phyloP scores from a whole-genome alignment of 257 asterid genomes.

The Solanum sejunctum region DNA sequence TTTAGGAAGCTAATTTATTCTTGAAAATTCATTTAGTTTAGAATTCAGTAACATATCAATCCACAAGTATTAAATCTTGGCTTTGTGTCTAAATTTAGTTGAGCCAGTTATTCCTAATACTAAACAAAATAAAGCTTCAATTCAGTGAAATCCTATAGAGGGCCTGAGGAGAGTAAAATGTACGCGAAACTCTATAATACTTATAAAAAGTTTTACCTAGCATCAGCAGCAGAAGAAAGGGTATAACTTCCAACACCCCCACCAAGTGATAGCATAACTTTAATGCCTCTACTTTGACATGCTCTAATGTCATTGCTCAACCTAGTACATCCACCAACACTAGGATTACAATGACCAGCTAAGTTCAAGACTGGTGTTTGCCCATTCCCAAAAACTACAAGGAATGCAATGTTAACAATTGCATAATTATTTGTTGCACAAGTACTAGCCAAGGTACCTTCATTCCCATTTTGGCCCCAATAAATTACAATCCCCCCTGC shows the following conservation, averaged over 20 bases:
- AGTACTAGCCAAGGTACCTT: constrained; percentile 48
- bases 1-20: too few species aligned
- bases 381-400: constrained; percentile 45
- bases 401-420: constrained; percentile 54
- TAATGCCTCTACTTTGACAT: constrained; percentile 40
- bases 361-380: constrained; percentile 58
- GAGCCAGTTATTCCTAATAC: background rate
- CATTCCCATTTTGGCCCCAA: constrained; percentile 87
- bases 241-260: constrained; percentile 58
- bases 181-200: background rate
- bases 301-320: constrained; percentile 26
- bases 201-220: constrained; percentile 2
- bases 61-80: background rate
- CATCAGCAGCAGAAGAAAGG: constrained; percentile 42
- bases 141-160: too few species aligned
- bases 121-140: background rate
- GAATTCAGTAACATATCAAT: too few species aligned
- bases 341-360: constrained; percentile 73
- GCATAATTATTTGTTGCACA: constrained; percentile 53
- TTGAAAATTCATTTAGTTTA: too few species aligned
- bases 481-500: constrained; percentile 44
- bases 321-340: constrained; percentile 23
- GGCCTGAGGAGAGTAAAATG: too few species aligned
- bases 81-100: background rate
- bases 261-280: constrained; percentile 57